These are phyloP conservation scores for Solanum peruvianum DNA, from an alignment of 257 asterid species.

Conservation along the genomic window DNA sequence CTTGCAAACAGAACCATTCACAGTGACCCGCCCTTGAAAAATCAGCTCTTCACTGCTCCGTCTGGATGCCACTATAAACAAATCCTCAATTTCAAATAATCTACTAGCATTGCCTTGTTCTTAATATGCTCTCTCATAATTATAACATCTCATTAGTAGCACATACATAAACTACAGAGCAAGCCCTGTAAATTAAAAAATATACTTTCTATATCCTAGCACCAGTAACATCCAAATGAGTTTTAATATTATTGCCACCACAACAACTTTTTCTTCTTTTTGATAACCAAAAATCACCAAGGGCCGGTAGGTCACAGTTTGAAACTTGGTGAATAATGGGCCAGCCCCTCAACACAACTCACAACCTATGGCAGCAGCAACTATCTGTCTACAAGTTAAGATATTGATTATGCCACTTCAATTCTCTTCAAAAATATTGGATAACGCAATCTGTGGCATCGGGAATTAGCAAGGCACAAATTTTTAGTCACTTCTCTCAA, in stretches of 20 bases:
- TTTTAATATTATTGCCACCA: not conserved
- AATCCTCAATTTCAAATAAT: not conserved
- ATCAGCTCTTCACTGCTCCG: conserved; percentile 95
- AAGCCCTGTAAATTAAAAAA: not conserved
- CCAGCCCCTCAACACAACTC: not conserved
- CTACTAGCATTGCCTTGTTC: not conserved
- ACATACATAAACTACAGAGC: not conserved
- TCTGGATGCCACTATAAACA: conserved; percentile 79
- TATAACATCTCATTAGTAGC: not conserved
- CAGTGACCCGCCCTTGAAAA: conserved; percentile 83
- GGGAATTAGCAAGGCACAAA: not conserved
- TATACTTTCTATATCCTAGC: not conserved
- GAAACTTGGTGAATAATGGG: not conserved
- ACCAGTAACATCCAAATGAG: not conserved
- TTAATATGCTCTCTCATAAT: not conserved
- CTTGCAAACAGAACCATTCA: conserved; percentile 86
- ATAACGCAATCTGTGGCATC: not conserved
- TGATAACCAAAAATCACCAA: not conserved
- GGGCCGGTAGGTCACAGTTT: not conserved
- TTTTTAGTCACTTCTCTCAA: not conserved
- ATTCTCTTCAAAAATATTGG: not conserved
- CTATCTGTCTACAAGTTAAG: not conserved
- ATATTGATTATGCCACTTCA: not conserved
- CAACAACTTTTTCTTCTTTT: not conserved
- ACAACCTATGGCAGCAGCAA: not conserved